Percentiles rank a stretch among this genome's conserved stretches.
Conservation (phyloP, 2,329 filamentous ascomycete species). For the Pseudomassariella vexata region DNA sequence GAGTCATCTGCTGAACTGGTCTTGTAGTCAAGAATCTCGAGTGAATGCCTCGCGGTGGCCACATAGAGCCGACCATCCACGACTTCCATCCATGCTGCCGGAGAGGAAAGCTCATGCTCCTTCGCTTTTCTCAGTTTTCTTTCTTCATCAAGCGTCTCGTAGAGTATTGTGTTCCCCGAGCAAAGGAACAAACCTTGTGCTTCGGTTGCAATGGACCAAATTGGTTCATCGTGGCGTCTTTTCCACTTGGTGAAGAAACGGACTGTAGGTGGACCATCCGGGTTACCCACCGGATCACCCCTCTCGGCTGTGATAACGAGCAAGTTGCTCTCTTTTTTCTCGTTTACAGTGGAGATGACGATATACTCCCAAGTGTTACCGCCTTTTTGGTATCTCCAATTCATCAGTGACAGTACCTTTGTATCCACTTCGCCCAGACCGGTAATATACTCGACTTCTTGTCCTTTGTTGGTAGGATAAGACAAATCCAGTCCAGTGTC, state of each 20-base stretch:
- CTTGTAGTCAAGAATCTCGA: constrained; percentile 47
- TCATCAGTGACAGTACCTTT: constrained; percentile 52
- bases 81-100: constrained; percentile 43
- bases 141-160: constrained; percentile 47
- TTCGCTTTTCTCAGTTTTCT: constrained; percentile 45
- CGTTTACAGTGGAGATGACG: constrained; percentile 45
- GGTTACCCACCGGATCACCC: constrained; percentile 10
- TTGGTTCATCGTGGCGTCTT: constrained; percentile 37
- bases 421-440: constrained; percentile 53
- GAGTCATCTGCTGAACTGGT: constrained; percentile 27
- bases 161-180: constrained; percentile 46
- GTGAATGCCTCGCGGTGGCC: constrained; percentile 47
- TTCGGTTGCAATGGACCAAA: constrained; percentile 52
- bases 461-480: constrained; percentile 28
- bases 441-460: constrained; percentile 40
- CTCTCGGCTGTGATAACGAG: constrained; percentile 47
- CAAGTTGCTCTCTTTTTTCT: constrained; percentile 39
- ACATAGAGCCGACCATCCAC: constrained; percentile 43
- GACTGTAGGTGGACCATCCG: constrained; percentile 28
- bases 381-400: constrained; percentile 57
- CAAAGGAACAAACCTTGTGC: constrained; percentile 53
- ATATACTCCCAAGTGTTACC: constrained; percentile 57
- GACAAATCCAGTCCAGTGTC: constrained; percentile 49
- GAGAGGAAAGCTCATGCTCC: constrained; percentile 44
- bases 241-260: constrained; percentile 50